phyloP scores from a whole-genome alignment of 169 alveolate species.

The Babesia ovata region DNA sequence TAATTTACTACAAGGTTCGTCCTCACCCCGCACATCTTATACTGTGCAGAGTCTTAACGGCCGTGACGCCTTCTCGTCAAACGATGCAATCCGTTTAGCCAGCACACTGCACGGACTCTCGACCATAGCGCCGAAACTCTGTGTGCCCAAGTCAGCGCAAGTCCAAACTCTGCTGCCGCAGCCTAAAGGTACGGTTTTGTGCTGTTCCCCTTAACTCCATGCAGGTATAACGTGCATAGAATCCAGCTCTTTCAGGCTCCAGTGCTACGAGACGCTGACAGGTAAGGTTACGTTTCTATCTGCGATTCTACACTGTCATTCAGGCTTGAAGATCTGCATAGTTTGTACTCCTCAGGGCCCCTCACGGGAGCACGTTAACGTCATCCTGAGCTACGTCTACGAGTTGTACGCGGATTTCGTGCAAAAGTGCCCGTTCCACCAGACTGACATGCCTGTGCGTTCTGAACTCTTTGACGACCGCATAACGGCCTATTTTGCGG shows the following conservation, averaged over 20 bases:
- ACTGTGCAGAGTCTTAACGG: slow-evolving; percentile 82
- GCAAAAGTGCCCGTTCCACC: slow-evolving; percentile 92
- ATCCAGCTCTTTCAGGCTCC: slow-evolving; percentile 84
- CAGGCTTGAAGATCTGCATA: slow-evolving; percentile 56
- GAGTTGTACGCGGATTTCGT: slow-evolving; percentile 90
- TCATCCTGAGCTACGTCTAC: slow-evolving; percentile 82
- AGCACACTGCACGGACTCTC: slow-evolving; percentile 93
- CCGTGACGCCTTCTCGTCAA: slow-evolving; percentile 83
- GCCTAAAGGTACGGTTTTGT: slow-evolving; percentile 53
- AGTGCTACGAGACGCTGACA: slow-evolving; percentile 90
- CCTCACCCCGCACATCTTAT: neutral
- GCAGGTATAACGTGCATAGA: slow-evolving; percentile 88
- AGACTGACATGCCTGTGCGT: slow-evolving; percentile 91
- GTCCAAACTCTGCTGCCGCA: slow-evolving; percentile 27
- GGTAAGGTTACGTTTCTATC: slow-evolving; percentile 66
- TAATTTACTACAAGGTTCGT: slow-evolving; percentile 87
- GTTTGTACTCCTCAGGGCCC: slow-evolving; percentile 64
- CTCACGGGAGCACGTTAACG: slow-evolving; percentile 66
- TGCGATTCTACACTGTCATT: neutral
- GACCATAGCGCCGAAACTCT: slow-evolving; percentile 88
- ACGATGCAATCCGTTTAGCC: slow-evolving; percentile 90
- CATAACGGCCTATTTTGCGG: slow-evolving; percentile 45
- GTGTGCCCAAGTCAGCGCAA: slow-evolving; percentile 61
- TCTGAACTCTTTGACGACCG: slow-evolving; percentile 62
- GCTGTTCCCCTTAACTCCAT: slow-evolving; percentile 59